These are phyloP conservation scores for Yamadazyma sp. DNA, from an alignment of 805 yeast genomes.

Conservation along the genomic window DNA sequence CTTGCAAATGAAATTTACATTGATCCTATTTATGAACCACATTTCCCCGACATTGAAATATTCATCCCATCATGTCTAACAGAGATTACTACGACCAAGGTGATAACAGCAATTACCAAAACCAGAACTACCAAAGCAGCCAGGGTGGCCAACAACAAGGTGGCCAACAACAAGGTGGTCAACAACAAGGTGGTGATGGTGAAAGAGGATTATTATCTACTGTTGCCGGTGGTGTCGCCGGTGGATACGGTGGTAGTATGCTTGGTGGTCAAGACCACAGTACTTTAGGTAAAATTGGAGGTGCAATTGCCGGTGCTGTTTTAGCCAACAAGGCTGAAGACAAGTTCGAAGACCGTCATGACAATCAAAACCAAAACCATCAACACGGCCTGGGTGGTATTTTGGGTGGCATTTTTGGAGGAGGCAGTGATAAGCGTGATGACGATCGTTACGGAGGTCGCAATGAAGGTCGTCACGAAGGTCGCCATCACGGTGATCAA, in stretches of 20 bases:
- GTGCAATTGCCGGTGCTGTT: slow-evolving; percentile 57
- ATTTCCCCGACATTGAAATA: no score
- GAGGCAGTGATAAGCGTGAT: slow-evolving; percentile 14
- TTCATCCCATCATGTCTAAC: no score
- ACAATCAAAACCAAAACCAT: slow-evolving; percentile 14
- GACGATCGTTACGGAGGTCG: slow-evolving; percentile 7
- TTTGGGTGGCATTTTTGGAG: slow-evolving; percentile 20
- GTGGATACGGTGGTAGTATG: slow-evolving; percentile 53
- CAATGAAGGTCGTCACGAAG: slow-evolving; percentile 5
- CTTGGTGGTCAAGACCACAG: slow-evolving; percentile 29
- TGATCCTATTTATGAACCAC: no score
- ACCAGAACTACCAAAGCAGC: slow-evolving; percentile 46
- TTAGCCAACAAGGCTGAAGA: slow-evolving; percentile 44
- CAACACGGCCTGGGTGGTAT: slow-evolving; percentile 20
- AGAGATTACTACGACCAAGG: slow-evolving; percentile 23
- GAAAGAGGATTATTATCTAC: slow-evolving; percentile 43
- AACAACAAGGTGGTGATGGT: slow-evolving; percentile 27
- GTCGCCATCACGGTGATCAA: neutral
- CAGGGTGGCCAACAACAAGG: slow-evolving; percentile 19
- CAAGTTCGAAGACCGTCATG: slow-evolving; percentile 13
- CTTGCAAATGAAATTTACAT: neutral
- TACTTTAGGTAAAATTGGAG: slow-evolving; percentile 47
- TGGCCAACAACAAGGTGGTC: slow-evolving; percentile 19
- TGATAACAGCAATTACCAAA: slow-evolving; percentile 20
- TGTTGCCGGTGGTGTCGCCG: slow-evolving; percentile 52